phyloP scores from a whole-genome alignment of 202 grass and related monocot species.

The Musa balbisiana region DNA sequence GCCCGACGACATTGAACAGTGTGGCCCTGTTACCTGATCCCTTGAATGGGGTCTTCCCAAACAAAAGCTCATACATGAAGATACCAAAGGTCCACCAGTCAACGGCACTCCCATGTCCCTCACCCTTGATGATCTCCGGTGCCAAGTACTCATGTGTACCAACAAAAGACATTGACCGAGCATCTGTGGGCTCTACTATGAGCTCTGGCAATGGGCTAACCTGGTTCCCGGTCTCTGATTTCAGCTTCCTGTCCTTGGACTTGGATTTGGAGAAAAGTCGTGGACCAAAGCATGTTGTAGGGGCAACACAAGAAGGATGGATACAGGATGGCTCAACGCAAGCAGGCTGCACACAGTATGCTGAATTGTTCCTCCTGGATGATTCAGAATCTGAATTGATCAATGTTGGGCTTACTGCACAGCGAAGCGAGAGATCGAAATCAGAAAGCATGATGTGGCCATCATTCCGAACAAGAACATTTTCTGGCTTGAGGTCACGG shows the following conservation, averaged over 20 bases:
- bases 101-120: slow-evolving; percentile 5
- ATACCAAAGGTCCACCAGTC: slow-evolving; percentile 13
- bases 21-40: slow-evolving; percentile 9
- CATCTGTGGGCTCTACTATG: slow-evolving; percentile 7
- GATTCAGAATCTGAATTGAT: slow-evolving; percentile 5
- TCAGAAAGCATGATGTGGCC: slow-evolving; percentile 13
- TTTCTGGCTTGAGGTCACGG: slow-evolving; percentile 8
- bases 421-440: slow-evolving; percentile 3
- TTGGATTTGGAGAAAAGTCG: slow-evolving; percentile 1
- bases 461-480: slow-evolving; percentile 13
- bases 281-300: slow-evolving; percentile 7
- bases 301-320: slow-evolving; percentile 1
- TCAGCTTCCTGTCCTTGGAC: background rate
- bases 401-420: background rate
- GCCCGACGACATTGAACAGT: slow-evolving; percentile 7
- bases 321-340: slow-evolving; percentile 6
- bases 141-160: slow-evolving; percentile 9
- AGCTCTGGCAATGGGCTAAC: slow-evolving; percentile 7
- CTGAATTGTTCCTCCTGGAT: background rate
- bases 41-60: slow-evolving; percentile 14
- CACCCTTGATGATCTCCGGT: slow-evolving; percentile 5
- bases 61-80: slow-evolving; percentile 15
- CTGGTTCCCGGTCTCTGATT: background rate
- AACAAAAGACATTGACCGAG: slow-evolving; percentile 4
- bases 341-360: slow-evolving; percentile 1